A percentile compares a stretch with the other conserved stretches of the same genome.
phyloP scores from a whole-genome alignment of 2,329 filamentous ascomycete genomes.

The Raffaelea deltoideospora region DNA sequence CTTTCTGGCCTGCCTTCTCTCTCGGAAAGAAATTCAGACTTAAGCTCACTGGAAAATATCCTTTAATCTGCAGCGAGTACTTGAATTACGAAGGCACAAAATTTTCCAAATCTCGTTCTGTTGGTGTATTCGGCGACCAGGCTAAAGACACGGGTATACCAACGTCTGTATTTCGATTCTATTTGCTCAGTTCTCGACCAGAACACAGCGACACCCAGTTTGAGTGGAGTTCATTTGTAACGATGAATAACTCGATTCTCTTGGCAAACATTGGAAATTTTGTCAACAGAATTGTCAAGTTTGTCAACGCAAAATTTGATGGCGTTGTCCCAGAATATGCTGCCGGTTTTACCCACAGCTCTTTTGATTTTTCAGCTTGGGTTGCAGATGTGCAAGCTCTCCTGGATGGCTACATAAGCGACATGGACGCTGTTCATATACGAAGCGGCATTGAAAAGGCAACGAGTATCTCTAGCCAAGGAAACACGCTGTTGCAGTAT shows the following conservation, averaged over 20 bases:
- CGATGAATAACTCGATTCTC: conserved; percentile 80
- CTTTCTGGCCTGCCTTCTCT: too few relatives aligned
- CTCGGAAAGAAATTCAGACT: too few relatives aligned
- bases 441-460: conserved; percentile 49
- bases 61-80: conserved; percentile 50
- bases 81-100: conserved; percentile 81
- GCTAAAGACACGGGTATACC: conserved; percentile 75
- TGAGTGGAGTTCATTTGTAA: conserved; percentile 48
- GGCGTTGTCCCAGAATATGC: conserved; percentile 50
- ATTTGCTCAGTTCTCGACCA: conserved; percentile 70
- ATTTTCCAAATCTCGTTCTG: conserved; percentile 79
- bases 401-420: conserved; percentile 50
- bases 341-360: conserved; percentile 33
- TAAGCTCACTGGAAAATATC: too few relatives aligned
- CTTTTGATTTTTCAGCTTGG: conserved; percentile 34
- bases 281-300: conserved; percentile 60
- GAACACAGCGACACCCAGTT: conserved; percentile 65
- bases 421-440: conserved; percentile 58
- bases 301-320: conserved; percentile 61
- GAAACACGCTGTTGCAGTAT: conserved; percentile 34
- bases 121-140: conserved; percentile 85
- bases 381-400: conserved; percentile 49
- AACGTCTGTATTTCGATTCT: conserved; percentile 86
- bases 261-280: conserved; percentile 62
- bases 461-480: conserved; percentile 47